phyloP scores from a whole-genome alignment of 495 filamentous ascomycete species.

The Aspergillus avenaceus region DNA sequence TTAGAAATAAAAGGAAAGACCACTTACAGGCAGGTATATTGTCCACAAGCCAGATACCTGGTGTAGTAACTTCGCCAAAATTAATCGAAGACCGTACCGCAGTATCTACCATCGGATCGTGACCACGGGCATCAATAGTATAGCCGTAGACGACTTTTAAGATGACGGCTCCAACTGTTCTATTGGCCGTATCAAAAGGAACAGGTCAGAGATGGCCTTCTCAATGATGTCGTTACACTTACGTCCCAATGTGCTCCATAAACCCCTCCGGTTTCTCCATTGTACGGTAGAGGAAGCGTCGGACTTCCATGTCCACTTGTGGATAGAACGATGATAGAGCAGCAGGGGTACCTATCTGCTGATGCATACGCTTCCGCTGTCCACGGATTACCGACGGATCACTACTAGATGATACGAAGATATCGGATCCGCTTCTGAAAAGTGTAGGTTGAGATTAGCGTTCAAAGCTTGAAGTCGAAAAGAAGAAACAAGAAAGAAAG shows the following conservation, averaged over 20 bases:
- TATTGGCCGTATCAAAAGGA: slow-evolving; percentile 5
- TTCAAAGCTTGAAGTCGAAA: neutral
- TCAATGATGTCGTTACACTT: neutral
- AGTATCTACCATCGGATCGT: slow-evolving; percentile 41
- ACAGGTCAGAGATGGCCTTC: too few relatives aligned
- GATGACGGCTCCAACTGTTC: slow-evolving; percentile 38
- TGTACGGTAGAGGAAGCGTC: slow-evolving; percentile 36
- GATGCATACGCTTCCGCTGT: slow-evolving; percentile 24
- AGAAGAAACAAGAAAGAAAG: neutral
- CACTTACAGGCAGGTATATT: slow-evolving; percentile 26
- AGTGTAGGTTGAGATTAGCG: neutral
- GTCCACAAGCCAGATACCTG: slow-evolving; percentile 42
- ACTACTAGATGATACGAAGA: neutral
- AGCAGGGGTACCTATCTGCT: slow-evolving; percentile 1
- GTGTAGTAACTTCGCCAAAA: slow-evolving; percentile 31
- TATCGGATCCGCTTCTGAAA: neutral
- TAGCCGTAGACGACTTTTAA: slow-evolving; percentile 50
- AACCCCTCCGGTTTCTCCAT: slow-evolving; percentile 27
- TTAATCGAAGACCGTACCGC: slow-evolving; percentile 32
- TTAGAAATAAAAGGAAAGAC: too few relatives aligned
- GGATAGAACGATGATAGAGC: slow-evolving; percentile 19
- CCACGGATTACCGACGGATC: slow-evolving; percentile 2
- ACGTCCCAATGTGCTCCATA: slow-evolving; percentile 1
- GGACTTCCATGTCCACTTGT: slow-evolving; percentile 30
- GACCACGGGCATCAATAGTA: slow-evolving; percentile 31